phyloP scores from a whole-genome alignment of 345 rosid species.

The Raphanus sativus region DNA sequence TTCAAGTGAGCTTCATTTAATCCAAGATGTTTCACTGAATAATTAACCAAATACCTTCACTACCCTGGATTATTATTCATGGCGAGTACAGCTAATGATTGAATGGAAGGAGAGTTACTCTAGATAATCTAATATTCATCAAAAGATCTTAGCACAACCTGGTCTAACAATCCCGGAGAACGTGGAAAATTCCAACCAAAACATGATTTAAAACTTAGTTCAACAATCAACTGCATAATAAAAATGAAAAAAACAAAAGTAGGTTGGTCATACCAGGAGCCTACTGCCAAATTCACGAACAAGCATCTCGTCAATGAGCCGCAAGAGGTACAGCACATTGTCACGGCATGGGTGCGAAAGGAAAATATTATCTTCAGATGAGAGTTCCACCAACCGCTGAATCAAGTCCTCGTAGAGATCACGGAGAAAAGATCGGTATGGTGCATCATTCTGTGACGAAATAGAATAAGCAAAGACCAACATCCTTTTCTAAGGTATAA shows the following conservation, averaged over 20 bases:
- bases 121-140: constrained; percentile 24
- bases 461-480: constrained; percentile 29
- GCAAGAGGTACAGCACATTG: constrained; percentile 75
- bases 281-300: constrained; percentile 71
- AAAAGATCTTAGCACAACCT: constrained; percentile 11
- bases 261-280: constrained; percentile 57
- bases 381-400: constrained; percentile 66
- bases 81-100: constrained; percentile 10
- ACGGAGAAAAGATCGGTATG: constrained; percentile 60
- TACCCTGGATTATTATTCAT: constrained; percentile 6
- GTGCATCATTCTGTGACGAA: constrained; percentile 54
- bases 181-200: neutral
- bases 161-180: constrained; percentile 13
- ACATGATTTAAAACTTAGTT: constrained; percentile 17
- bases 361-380: constrained; percentile 81
- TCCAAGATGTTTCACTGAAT: constrained; percentile 20
- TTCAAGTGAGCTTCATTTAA: constrained; percentile 9
- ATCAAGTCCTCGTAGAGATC: constrained; percentile 76
- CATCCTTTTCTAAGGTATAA: constrained; percentile 8
- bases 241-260: constrained; percentile 7
- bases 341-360: constrained; percentile 90
- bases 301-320: constrained; percentile 87
- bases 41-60: constrained; percentile 14
- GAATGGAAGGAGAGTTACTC: constrained; percentile 19
- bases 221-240: constrained; percentile 9